Evolutionary conservation across 2,329 filamentous ascomycete species (phyloP), one percentile per base, ranked within the genome.

Genomic region (Sporothrix pseudoabietina): DNA sequence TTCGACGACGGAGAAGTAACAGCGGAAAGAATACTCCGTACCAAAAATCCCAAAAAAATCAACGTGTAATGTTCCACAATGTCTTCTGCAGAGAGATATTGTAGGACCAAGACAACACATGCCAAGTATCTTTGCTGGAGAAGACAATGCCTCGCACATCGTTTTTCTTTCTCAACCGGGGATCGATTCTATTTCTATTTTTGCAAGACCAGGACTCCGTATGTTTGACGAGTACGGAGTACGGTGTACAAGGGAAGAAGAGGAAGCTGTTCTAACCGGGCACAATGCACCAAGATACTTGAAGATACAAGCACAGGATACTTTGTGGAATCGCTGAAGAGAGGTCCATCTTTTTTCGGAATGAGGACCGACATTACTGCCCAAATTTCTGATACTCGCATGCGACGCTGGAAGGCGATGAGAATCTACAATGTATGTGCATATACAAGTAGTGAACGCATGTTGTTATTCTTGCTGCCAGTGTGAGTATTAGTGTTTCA

Each of bases 321-420:
- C 26, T 59, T 55, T 30, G 8, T 22, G 52, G 52, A 55, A 55
- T 55, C 52, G 52, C 30, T n/a, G 32, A 16, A 9, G 12, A n/a
- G 14, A 35, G 30, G 55, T 59, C 55, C 55, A 30, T 35, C 55
- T 59, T 59, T 59, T 59, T 59, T 35, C 44, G 30, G 55, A 59
- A 59, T 59, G 55, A 59, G 30, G 55, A 35, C 26, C 30, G 55
- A 35, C 55, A 59, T 32, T 32, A 59, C 30, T 35, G 55, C 30
- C n/a, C n/a, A 59, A 35, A n/a, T 59, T 35, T 59, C 5, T 59
- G 19, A 32, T 57, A 57, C 32, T 57, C 19, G 55, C 55, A 59
- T 59, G 35, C 55, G 55, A 59, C 55, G 14, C n/a, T 35, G 30
- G 54, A 16, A 19, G 30, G 35, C 8, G 35, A 35, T 35, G 35